Base-by-base conservation (phyloP, 1,139 yeast genomes). In the Hyphopichia buzzinii region DNA sequence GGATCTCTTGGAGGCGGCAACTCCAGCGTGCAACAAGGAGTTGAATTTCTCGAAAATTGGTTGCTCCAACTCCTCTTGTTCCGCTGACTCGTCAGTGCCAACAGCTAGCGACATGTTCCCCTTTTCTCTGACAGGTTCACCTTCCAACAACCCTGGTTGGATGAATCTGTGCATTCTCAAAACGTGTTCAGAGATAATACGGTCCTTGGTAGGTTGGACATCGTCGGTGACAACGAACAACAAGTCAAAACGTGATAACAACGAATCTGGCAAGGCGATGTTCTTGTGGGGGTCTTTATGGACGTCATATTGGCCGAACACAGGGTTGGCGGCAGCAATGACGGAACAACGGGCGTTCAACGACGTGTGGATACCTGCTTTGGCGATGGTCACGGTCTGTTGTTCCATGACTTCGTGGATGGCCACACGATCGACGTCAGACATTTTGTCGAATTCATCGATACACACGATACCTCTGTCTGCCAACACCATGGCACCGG, bases 321-420 rank as follows among this genome's bases (percentile, higher is more conserved):
- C 90, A 0, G 99, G 99, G 57, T 92, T 92, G 8, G 99, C 99
- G 21, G 99, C 99, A 0, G 98, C 98, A 49, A 94, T 79, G 15
- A 92, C 98, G 28, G 96, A 85, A 67, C 98, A 92, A 52, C 99
- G 79, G 12, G 99, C 98, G 59, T 92, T 92, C 50, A 92, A 74
- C 4, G 97, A 84, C 1, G 98, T 90, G 57, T 92, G 97, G 49
- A 92, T 92, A 49, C 99, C 99, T 1, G 98, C 98, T 60, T 92
- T 94, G 34, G 98, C 96, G 57, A 92, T 90, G 1, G 98, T 92
- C 22, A 92, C 97, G 0, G 99, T 92, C 60, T 94, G 99, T 65
- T 92, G 98, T 68, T 92, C 98, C 98, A 92, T 94, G 35, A 92
- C 98, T 75, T 92, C 99, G 64, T 92, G 99, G 54, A 92, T 92